Evolutionary conservation across 2,329 filamentous ascomycete species (phyloP).

Genomic region (Hypoxylon sp.): DNA sequence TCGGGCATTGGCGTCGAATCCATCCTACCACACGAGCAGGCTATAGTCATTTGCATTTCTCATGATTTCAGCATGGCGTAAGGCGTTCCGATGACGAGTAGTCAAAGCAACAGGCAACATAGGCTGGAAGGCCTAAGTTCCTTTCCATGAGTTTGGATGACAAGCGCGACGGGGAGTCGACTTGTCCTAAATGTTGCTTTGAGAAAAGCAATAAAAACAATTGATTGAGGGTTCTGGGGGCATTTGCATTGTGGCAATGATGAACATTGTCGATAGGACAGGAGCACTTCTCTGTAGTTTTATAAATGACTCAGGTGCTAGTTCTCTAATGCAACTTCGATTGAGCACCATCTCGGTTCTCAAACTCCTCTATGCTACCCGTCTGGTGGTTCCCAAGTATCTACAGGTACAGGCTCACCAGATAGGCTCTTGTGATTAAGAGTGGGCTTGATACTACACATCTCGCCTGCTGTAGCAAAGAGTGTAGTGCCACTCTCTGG

Average conservation of each 20-base stretch:
- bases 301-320: slow-evolving; percentile 23
- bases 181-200: slow-evolving; percentile 26
- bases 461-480: slow-evolving; percentile 7
- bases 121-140: slow-evolving; percentile 13
- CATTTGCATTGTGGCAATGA: slow-evolving; percentile 21
- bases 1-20: background rate
- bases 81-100: slow-evolving; percentile 48
- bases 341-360: slow-evolving; percentile 18
- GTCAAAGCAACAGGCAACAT: slow-evolving; percentile 25
- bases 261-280: slow-evolving; percentile 24
- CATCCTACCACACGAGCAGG: slow-evolving; percentile 10
- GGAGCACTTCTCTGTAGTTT: slow-evolving; percentile 26
- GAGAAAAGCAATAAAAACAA: slow-evolving; percentile 17
- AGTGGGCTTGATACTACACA: slow-evolving; percentile 13
- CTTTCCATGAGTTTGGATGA: slow-evolving; percentile 21
- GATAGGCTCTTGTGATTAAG: slow-evolving; percentile 9
- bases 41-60: slow-evolving; percentile 48
- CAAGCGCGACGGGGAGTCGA: slow-evolving; percentile 5
- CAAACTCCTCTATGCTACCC: slow-evolving; percentile 1
- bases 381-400: slow-evolving; percentile 1
- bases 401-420: background rate
- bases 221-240: slow-evolving; percentile 9
- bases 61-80: slow-evolving; percentile 56
- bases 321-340: slow-evolving; percentile 28
- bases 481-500: background rate